A percentile compares a stretch with the other conserved stretches of the same genome.
phyloP scores from a whole-genome alignment of 305 asterid species.

The Fraxinus dipetala region DNA sequence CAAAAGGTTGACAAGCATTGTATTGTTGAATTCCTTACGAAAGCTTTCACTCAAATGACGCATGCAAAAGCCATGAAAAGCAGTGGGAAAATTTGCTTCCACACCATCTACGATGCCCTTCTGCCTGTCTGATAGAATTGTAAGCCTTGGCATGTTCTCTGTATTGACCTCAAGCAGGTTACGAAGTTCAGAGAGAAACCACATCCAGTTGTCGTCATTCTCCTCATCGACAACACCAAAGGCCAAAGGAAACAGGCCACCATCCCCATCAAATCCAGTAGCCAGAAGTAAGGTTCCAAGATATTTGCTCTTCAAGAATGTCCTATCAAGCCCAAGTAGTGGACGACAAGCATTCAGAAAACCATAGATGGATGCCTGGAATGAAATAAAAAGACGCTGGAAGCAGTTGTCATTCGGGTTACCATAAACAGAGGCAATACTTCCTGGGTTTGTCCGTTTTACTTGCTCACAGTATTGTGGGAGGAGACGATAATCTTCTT shows the following conservation, averaged over 20 bases:
- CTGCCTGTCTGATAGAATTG: conserved; percentile 87
- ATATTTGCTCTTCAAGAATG: conserved; percentile 81
- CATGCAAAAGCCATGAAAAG: conserved; percentile 95
- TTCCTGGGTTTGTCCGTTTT: conserved; percentile 81
- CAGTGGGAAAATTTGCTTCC: conserved; percentile 88
- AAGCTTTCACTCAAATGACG: conserved; percentile 89
- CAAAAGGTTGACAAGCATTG: conserved; percentile 76
- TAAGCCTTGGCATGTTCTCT: conserved; percentile 95
- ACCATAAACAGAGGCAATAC: conserved; percentile 83
- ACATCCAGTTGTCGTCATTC: conserved; percentile 93
- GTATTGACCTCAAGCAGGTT: conserved; percentile 83
- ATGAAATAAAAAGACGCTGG: conserved; percentile 82
- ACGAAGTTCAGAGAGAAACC: conserved; percentile 96
- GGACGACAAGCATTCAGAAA: conserved; percentile 96
- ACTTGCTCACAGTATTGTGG: conserved; percentile 91
- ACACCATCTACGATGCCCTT: conserved; percentile 82
- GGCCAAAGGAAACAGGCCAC: conserved; percentile 85
- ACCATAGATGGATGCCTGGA: conserved; percentile 88
- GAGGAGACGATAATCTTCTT: conserved; percentile 89
- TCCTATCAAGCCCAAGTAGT: conserved; percentile 84
- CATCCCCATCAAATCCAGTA: conserved; percentile 95
- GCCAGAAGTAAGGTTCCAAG: conserved; percentile 89
- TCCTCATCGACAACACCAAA: conserved; percentile 97
- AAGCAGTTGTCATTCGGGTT: conserved; percentile 67
- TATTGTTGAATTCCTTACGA: conserved; percentile 79